Base-by-base conservation (phyloP, 257 asterid genomes). In the Leonotis leonurus region DNA sequence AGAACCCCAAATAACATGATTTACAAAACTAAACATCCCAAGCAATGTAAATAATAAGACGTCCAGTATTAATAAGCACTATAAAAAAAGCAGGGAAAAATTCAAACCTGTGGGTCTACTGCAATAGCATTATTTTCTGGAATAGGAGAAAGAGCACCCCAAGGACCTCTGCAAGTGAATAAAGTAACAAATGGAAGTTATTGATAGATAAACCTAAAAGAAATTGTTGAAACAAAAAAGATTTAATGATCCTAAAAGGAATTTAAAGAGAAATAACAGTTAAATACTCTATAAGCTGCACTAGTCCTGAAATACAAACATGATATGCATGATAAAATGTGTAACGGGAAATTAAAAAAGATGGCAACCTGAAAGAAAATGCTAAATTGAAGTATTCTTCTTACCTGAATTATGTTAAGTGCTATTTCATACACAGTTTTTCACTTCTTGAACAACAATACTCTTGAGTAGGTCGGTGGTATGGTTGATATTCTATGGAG, bases 71-170 rank as follows among this genome's bases (percentile, higher is more conserved):
- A 37, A 14, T 16, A 55, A 57, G 69, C 68, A 67, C 54, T 8
- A 54, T 1, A 16, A 53, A 57, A 67, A 62, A 33, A 66, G 53
- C 52, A 49, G 48, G 20, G 22, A 67, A 32, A 32, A 32, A 60
- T 10, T 30, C 72, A 67, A 70, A 89, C 99, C 97, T 77, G 84
- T 56, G 71, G 18, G 72, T 89, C 85, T 62, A 83, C 85, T 35
- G 96, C 93, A 74, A 92, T 73, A 41, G 97, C 94, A 78, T 92
- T 92, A 69, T 85, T 92, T 79, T 92, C 97, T 0, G 97, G 99
- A 64, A 86, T 80, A 6, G 99, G 94, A 49, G 97, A 89, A 76
- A 92, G 97, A 27, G 97, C 80, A 54, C 95, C 91, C 99, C 99
- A 86, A 13, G 99, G 99, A 72, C 99, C 99, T 72, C 99, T 92